These are phyloP conservation scores for Emmonsia crescens DNA, from an alignment of 2,329 filamentous ascomycete species.

Conservation along the genomic window DNA sequence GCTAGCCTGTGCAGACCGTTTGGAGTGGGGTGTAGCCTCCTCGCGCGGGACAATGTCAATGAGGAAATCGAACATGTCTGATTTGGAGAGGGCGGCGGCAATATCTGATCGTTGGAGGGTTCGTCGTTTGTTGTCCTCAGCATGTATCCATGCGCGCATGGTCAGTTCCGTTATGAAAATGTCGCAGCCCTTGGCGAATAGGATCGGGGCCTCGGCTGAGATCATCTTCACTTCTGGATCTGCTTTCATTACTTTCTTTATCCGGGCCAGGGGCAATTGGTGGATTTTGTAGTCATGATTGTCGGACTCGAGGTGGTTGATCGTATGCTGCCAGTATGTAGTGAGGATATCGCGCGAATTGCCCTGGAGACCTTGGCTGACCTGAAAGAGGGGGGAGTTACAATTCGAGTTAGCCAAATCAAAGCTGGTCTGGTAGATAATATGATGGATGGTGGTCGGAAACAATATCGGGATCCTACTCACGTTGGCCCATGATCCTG, in stretches of 20 bases:
- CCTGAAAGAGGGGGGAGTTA: slow-evolving; percentile 39
- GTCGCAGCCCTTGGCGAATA: slow-evolving; percentile 97
- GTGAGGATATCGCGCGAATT: slow-evolving; percentile 95
- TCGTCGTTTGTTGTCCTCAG: slow-evolving; percentile 94
- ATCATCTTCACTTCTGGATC: slow-evolving; percentile 99
- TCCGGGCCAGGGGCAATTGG: slow-evolving; percentile 89
- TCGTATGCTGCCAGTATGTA: slow-evolving; percentile 98
- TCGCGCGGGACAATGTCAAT: slow-evolving; percentile 98
- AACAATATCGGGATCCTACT: slow-evolving; percentile 22
- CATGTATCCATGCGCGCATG: slow-evolving; percentile 99
- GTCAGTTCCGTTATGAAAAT: slow-evolving; percentile 99
- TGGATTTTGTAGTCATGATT: slow-evolving; percentile 98
- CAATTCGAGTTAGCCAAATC: not conserved
- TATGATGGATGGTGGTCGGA: not conserved
- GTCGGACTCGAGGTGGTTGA: slow-evolving; percentile 87
- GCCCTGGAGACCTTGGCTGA: slow-evolving; percentile 87
- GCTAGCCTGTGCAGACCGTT: slow-evolving; percentile 46
- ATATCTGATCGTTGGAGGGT: slow-evolving; percentile 95
- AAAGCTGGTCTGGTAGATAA: not conserved
- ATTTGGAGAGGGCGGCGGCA: slow-evolving; percentile 88
- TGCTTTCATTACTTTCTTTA: slow-evolving; percentile 99
- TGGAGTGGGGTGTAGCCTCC: slow-evolving; percentile 76
- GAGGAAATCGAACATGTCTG: slow-evolving; percentile 99
- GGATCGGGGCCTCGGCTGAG: slow-evolving; percentile 90
- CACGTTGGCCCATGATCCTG: slow-evolving; percentile 91